These are phyloP conservation scores for Ulota crispa DNA, from an alignment of 225 moss, liverwort and hornwort genomes.

Conservation along the genomic window DNA sequence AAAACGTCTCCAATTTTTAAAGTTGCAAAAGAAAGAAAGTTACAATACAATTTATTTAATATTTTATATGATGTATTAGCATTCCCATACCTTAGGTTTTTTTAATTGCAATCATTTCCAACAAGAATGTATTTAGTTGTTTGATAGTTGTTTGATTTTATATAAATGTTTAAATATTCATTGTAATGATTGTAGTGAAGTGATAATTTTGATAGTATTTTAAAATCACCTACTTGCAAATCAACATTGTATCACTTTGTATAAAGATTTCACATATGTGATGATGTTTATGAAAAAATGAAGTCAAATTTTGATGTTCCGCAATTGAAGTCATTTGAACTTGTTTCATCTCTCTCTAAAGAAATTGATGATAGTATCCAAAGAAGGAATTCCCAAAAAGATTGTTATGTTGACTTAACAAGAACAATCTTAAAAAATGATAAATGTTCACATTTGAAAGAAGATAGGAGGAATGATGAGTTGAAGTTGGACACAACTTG, in stretches of 20 bases:
- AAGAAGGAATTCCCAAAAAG: background rate
- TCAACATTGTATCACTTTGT: background rate
- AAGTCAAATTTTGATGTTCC: constrained; percentile 19
- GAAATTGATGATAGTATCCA: background rate
- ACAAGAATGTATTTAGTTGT: background rate
- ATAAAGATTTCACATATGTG: background rate
- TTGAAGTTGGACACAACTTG: background rate
- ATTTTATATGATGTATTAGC: too few species aligned
- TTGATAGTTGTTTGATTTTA: background rate
- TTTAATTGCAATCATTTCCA: background rate
- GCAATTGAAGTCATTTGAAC: constrained; percentile 25
- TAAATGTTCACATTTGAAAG: background rate
- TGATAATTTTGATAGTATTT: background rate
- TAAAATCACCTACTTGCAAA: accelerated
- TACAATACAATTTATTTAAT: too few species aligned
- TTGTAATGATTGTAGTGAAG: background rate
- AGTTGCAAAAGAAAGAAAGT: too few species aligned
- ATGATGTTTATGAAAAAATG: background rate
- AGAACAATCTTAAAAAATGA: background rate
- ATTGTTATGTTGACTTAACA: background rate
- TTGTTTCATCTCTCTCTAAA: constrained; percentile 29
- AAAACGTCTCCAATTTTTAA: accelerated
- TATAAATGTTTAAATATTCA: background rate
- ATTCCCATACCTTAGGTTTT: too few species aligned
- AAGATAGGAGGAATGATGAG: background rate